phyloP scores from a whole-genome alignment of 108 stramenopile species.

The Skeletonema marinoi region DNA sequence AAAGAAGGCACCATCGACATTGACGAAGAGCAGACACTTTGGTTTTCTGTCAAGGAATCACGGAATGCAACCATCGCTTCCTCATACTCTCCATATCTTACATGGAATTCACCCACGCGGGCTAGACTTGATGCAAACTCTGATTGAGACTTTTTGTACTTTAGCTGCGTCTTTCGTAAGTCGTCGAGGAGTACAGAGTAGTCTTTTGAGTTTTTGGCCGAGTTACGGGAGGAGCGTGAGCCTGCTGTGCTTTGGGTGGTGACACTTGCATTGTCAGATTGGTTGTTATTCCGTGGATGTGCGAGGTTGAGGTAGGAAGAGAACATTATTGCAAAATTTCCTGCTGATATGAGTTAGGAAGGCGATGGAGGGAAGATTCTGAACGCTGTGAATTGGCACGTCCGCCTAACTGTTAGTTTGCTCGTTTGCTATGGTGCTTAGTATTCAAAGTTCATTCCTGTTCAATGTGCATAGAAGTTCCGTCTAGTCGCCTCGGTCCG shows the following conservation, averaged over 20 bases:
- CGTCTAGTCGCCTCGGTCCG: too few species aligned
- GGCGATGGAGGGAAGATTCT: neutral
- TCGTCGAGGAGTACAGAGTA: slow-evolving; percentile 58
- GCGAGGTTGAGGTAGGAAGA: slow-evolving; percentile 11
- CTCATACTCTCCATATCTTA: slow-evolving; percentile 75
- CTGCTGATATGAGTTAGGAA: neutral
- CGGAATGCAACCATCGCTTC: slow-evolving; percentile 80
- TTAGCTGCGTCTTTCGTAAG: slow-evolving; percentile 48
- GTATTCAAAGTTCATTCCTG: too few species aligned
- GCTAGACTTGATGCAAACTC: slow-evolving; percentile 62
- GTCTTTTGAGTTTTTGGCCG: slow-evolving; percentile 40
- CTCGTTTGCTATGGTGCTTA: too few species aligned
- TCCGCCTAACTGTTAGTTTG: neutral
- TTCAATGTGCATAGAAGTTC: too few species aligned
- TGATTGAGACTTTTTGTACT: slow-evolving; percentile 45
- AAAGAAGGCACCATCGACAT: slow-evolving; percentile 20
- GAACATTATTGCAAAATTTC: neutral
- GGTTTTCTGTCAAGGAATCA: slow-evolving; percentile 72
- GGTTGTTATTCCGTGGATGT: neutral
- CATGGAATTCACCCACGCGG: slow-evolving; percentile 78
- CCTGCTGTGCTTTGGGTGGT: slow-evolving; percentile 25
- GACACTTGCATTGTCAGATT: slow-evolving; percentile 12
- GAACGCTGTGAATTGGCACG: neutral
- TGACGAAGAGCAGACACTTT: slow-evolving; percentile 53
- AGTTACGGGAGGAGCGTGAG: slow-evolving; percentile 14